Evolutionary conservation across 2,329 filamentous ascomycete species (phyloP).

Genomic region (Fusarium luffae): DNA sequence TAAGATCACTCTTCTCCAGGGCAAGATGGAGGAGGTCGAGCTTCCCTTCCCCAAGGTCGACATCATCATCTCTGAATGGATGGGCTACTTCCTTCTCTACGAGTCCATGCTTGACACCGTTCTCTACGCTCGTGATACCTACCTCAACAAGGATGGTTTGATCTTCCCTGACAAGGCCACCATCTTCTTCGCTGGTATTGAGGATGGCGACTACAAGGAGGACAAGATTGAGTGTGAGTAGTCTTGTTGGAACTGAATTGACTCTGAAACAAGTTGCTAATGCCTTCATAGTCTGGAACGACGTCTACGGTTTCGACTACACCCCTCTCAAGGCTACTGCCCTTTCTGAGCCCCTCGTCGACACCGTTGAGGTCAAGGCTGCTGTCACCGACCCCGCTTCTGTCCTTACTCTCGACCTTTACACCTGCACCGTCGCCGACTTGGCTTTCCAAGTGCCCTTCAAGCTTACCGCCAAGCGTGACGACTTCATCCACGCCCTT

Average conservation of each 20-base stretch:
- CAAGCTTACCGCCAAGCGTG: slow-evolving; percentile 79
- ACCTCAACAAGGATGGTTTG: slow-evolving; percentile 84
- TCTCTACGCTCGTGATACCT: slow-evolving; percentile 93
- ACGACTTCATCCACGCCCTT: slow-evolving; percentile 95
- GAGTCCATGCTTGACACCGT: slow-evolving; percentile 99
- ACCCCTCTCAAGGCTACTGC: slow-evolving; percentile 92
- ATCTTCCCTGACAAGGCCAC: slow-evolving; percentile 99
- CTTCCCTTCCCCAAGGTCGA: slow-evolving; percentile 96
- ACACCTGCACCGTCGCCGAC: slow-evolving; percentile 86
- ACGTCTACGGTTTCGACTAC: slow-evolving; percentile 98
- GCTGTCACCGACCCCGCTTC: slow-evolving; percentile 91
- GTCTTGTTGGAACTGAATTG: neutral
- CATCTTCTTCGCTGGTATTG: slow-evolving; percentile 95
- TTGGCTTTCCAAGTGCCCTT: slow-evolving; percentile 86
- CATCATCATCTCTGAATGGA: slow-evolving; percentile 99
- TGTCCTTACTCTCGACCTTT: slow-evolving; percentile 90
- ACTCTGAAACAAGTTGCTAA: neutral
- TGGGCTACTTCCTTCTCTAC: slow-evolving; percentile 99
- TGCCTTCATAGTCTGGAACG: slow-evolving; percentile 85
- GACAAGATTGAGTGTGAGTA: slow-evolving; percentile 98
- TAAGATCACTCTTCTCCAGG: slow-evolving; percentile 97
- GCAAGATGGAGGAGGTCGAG: slow-evolving; percentile 99
- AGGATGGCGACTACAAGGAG: slow-evolving; percentile 99
- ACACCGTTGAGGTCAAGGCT: slow-evolving; percentile 97
- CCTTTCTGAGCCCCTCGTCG: slow-evolving; percentile 93